These are phyloP conservation scores for Pseudogymnoascus sp. DNA, from an alignment of 2,329 filamentous ascomycete genomes.

Conservation along the genomic window DNA sequence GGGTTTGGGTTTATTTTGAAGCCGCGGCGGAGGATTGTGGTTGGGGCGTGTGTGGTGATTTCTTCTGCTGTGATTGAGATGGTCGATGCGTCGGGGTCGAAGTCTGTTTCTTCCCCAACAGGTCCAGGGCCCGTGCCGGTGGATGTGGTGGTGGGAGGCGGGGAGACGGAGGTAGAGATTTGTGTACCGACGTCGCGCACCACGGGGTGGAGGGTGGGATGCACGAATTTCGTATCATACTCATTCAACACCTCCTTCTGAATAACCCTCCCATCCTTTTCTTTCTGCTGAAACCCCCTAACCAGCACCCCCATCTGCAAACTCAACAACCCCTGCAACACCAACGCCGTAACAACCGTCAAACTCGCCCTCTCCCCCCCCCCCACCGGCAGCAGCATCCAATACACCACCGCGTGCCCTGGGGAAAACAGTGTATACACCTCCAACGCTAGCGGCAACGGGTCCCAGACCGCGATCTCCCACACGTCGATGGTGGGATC, in stretches of 20 bases:
- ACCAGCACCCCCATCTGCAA: slow-evolving; percentile 67
- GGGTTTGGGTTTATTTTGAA: slow-evolving; percentile 80
- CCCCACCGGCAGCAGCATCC: slow-evolving; percentile 73
- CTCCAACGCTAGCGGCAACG: slow-evolving; percentile 70
- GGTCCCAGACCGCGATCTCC: slow-evolving; percentile 92
- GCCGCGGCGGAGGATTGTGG: slow-evolving; percentile 58
- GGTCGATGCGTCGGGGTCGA: slow-evolving; percentile 24
- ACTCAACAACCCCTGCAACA: slow-evolving; percentile 67
- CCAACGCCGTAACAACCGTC: slow-evolving; percentile 73
- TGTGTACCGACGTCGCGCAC: slow-evolving; percentile 76
- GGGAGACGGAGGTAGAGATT: slow-evolving; percentile 37
- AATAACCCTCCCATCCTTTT: slow-evolving; percentile 74
- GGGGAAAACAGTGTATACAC: slow-evolving; percentile 90
- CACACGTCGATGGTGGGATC: slow-evolving; percentile 80
- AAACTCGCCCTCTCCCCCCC: slow-evolving; percentile 74
- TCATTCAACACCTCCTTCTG: slow-evolving; percentile 90
- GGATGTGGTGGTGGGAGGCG: neutral
- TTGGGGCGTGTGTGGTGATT: slow-evolving; percentile 53
- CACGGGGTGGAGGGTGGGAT: slow-evolving; percentile 74
- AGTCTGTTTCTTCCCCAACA: too few relatives aligned
- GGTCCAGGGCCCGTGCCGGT: too few relatives aligned
- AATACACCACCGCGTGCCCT: slow-evolving; percentile 84
- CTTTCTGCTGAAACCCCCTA: slow-evolving; percentile 69
- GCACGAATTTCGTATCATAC: slow-evolving; percentile 93
- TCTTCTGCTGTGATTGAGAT: slow-evolving; percentile 25